Percentiles rank a stretch among this genome's conserved stretches.
Conservation (phyloP, 805 yeast species). For the Danielia oregonensis region DNA sequence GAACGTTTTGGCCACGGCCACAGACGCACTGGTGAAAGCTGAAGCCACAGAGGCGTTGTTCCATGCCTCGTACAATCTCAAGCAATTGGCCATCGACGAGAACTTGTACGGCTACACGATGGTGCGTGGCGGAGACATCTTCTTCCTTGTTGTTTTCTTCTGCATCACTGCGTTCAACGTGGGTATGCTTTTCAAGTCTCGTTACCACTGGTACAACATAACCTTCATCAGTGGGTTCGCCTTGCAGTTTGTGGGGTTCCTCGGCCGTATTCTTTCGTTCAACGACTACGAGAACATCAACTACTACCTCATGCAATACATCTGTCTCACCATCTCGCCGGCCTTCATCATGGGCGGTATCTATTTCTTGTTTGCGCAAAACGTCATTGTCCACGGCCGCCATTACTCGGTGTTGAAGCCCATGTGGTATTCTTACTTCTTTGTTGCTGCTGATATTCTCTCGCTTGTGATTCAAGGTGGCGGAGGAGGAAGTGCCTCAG, state of each 20-base stretch:
- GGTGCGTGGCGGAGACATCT: conserved; percentile 28
- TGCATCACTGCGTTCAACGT: conserved; percentile 21
- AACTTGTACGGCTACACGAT: conserved; percentile 25
- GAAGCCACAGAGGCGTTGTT: conserved; percentile 32
- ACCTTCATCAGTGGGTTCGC: conserved; percentile 34
- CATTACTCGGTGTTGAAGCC: conserved; percentile 37
- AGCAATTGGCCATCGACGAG: conserved; percentile 25
- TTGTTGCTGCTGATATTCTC: conserved; percentile 34
- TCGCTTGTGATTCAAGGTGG: conserved; percentile 37
- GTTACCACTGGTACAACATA: conserved; percentile 38
- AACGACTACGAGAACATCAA: conserved; percentile 18
- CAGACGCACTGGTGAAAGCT: conserved; percentile 21
- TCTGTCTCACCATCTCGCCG: conserved; percentile 37
- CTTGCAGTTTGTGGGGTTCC: conserved; percentile 35
- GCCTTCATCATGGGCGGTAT: conserved; percentile 43
- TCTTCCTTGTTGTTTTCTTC: conserved; percentile 27
- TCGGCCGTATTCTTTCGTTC: conserved; percentile 34
- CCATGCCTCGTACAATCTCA: conserved; percentile 30
- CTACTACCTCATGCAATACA: conserved; percentile 30
- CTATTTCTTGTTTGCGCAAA: conserved; percentile 38
- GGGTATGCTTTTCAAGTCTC: conserved; percentile 27
- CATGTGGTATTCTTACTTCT: conserved; percentile 42
- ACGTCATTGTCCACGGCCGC: conserved; percentile 37
- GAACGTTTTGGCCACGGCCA: conserved; percentile 35
- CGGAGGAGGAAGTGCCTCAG: conserved; percentile 36